Base-by-base conservation (phyloP, 2,329 filamentous ascomycete species). In the Calonectria multiphialidica region DNA sequence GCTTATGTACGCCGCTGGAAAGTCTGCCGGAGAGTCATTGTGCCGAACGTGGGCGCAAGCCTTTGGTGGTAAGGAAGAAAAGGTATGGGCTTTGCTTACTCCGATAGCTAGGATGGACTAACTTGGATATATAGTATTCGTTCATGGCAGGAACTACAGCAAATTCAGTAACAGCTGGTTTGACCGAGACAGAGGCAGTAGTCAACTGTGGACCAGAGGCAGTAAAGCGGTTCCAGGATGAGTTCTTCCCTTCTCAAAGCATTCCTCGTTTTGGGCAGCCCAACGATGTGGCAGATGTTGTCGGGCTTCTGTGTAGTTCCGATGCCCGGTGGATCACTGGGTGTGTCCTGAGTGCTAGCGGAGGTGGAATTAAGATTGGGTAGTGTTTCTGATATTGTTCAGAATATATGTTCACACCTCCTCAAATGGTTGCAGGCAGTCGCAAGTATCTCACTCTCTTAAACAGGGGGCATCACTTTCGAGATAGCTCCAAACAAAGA, bases 291-390 rank as follows among this genome's bases (percentile, higher is more conserved):
- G 83, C 83, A 3, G 81, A 82, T 74, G 82, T 81, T 1, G 79
- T 83, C 10, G 81, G 82, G 0, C 72, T 84, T 25, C 69, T 84
- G 7, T 83, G 81, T n/a, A 76, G 81, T 1, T 65, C 74, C 0
- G 82, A 82, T 68, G 81, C 79, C 0, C 73, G 82, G 63, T 84
- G 83, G 83, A 82, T 83, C 16, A 84, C 83, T 0, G 82, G 83
- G 0, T 79, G 75, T 45, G 82, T 83, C 5, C 35, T 84, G 18
- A 81, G 81, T 73, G 82, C 82, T 0, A 84, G 80, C 57, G 82
- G 82, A 47, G 83, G 83, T 1, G 80, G 81, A 7, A 79, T 82
- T 28, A 84, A 83, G 64, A 82, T 83, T 23, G 68, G 75, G 1
- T 80, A 8, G 71, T 47, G 7, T n/a, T 30, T 5, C 28, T 5